Conservation (phyloP, 2,329 filamentous ascomycete species). For the Xylariomycetidae sp. region DNA sequence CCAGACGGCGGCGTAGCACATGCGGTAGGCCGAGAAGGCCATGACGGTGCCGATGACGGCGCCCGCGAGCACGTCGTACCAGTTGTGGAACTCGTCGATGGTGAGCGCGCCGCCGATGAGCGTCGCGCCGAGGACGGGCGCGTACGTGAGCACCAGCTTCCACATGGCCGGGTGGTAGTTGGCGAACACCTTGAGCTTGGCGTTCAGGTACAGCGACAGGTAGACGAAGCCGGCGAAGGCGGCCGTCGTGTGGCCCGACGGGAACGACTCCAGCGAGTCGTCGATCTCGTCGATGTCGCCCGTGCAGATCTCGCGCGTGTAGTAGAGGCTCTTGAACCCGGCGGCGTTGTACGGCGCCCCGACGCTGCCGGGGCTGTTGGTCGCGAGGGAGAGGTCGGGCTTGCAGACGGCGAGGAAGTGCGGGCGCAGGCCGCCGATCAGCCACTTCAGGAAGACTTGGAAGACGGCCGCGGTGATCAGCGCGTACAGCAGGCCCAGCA, state of each 20-base stretch:
- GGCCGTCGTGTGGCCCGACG: conserved; percentile 67
- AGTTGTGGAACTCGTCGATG: conserved; percentile 70
- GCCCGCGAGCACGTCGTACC: conserved; percentile 67
- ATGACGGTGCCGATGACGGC: conserved; percentile 59
- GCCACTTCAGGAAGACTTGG: conserved; percentile 70
- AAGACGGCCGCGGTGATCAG: conserved; percentile 68
- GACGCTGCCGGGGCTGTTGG: conserved; percentile 34
- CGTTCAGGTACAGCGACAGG: conserved; percentile 68
- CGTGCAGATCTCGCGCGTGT: conserved; percentile 63
- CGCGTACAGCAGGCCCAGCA: conserved; percentile 63
- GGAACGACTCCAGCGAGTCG: conserved; percentile 65
- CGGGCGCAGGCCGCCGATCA: conserved; percentile 67
- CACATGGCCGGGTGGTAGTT: conserved; percentile 70
- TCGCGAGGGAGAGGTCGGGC: conserved; percentile 44
- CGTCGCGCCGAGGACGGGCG: conserved; percentile 60
- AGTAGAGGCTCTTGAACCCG: conserved; percentile 58
- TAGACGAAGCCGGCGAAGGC: conserved; percentile 68
- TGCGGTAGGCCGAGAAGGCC: conserved; percentile 59
- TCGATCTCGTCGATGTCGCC: conserved; percentile 59
- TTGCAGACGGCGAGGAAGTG: conserved; percentile 67
- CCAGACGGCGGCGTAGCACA: conserved; percentile 63
- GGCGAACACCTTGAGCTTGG: conserved; percentile 68
- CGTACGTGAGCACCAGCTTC: conserved; percentile 61
- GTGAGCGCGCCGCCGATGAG: conserved; percentile 65
- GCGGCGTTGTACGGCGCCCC: conserved; percentile 37